Evolutionary conservation across 1,284 basidiomycete species (phyloP), one percentile per base, ranked within the genome.

Genomic region (Rhodotorula sp.): DNA sequence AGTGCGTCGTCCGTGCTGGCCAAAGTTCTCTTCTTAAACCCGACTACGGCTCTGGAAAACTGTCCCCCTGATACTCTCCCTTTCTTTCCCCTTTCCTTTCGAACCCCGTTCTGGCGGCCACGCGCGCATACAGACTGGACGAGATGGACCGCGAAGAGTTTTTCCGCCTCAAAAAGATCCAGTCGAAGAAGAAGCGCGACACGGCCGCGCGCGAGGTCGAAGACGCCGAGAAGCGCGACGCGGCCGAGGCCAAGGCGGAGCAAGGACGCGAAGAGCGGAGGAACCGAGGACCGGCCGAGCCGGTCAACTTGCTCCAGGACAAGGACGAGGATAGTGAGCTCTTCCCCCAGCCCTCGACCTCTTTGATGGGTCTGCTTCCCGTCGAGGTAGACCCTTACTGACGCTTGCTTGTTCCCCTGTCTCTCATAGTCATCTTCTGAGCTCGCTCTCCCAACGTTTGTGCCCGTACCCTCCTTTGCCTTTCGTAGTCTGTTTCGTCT

Each of bases 111-210:
- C 19, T 38, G 1, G 52, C 61, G 47, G 43, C 2, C 14, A 10
- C 45, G 2, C 62, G 1, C 34, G 7, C 52, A n/a, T n/a, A 7
- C 64, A 73, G 71, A 82, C 83, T 97, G 69, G 94, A 97, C 78
- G 94, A 97, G 82, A 95, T 95, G 92, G 94, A 97, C 82, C 87
- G 94, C 77, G 94, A 97, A 81, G 94, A 97, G 81, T 97, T 97
- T 85, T 97, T 97, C 86, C 87, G 93, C 64, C 64, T 76, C n/a
- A 74, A 71, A 83, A 97, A 97, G 81, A 93, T 97, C 14, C 94
- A 97, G 81, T 92, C 91, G 52, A 97, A 97, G 87, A 97, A 97
- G 87, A 97, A 97, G 84, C 85, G 91, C 68, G 91, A 92, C 52
- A 74, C 66, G 26, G 73, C 70, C 19, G 83, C 82, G 43, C 55